Base-by-base conservation (phyloP, 495 filamentous ascomycete species). In the Pseudoneurospora amorphoporcata region DNA sequence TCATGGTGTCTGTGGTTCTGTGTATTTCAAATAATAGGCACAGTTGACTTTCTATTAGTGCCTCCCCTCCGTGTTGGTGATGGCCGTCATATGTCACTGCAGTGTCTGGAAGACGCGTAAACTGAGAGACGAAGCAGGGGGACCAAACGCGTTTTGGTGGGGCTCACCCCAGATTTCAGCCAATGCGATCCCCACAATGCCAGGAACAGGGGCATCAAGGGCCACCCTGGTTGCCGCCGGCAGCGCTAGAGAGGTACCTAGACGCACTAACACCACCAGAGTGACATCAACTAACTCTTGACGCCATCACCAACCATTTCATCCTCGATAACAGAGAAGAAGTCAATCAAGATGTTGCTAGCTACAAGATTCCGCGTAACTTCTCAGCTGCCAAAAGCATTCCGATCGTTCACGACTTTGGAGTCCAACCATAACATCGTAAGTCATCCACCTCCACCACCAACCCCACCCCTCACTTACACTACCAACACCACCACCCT, bases 351-450 rank as follows among this genome's bases (percentile, higher is more conserved):
- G 1, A 79, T 81, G 76, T 69, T 79, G 35, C 19, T 58, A 29
- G 43, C 70, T 32, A 74, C 72, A 16, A 72, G 70, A 6, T 69
- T 79, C 12, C 72, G 75, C 17, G 9, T 43, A 3, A 38, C 58
- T 9, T 23, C 43, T 2, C 68, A 40, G 9, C 39, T 77, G n/a
- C 77, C 74, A 14, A 37, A 7, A 12, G 32, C 71, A 12, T 16
- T 43, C 0, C 65, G 79, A 10, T 65, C 70, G 45, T 29, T 85
- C 3, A 81, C 82, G 32, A 83, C 83, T 5, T 68, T 86, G 9
- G 70, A 73, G n/a, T 80, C 77, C 73, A 86, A 86, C 73, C 77
- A 82, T 3, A 76, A 79, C 71, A 87, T 87, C 73, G 86, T 86
- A 71, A 81, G 84, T 79, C 58, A 70, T 68, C 69, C 39, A 68